Percentiles rank a stretch among this genome's conserved stretches.
These are phyloP conservation scores for Trametes cubensis DNA, from an alignment of 768 basidiomycete species.

Conservation along the genomic window DNA sequence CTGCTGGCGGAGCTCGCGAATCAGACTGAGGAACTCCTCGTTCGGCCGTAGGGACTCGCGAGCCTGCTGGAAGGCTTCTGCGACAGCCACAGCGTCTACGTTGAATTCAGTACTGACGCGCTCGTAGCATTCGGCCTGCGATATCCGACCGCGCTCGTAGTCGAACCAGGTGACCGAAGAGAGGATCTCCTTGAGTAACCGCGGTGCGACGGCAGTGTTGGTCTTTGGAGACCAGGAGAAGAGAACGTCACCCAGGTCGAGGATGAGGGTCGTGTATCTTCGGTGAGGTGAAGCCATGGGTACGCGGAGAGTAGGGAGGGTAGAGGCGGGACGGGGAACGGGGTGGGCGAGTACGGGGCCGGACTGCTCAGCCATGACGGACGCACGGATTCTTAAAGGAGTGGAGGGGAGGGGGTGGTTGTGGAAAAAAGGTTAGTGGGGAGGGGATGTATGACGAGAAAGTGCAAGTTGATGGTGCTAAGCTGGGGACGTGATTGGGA, in stretches of 20 bases:
- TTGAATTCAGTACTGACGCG: constrained; percentile 44
- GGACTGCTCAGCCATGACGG: constrained; percentile 2
- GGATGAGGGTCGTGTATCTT: constrained; percentile 41
- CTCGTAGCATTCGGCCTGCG: constrained; percentile 49
- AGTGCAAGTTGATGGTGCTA: constrained; percentile 7
- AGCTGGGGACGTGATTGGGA: constrained; percentile 10
- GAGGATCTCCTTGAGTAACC: constrained; percentile 46
- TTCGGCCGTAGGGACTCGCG: constrained; percentile 51
- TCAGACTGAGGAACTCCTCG: constrained; percentile 47
- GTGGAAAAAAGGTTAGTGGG: constrained; percentile 1
- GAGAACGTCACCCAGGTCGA: constrained; percentile 60
- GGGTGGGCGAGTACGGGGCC: constrained; percentile 2
- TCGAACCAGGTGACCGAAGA: constrained; percentile 55
- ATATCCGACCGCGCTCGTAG: constrained; percentile 52
- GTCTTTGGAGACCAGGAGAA: constrained; percentile 56
- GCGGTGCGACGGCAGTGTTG: constrained; percentile 46
- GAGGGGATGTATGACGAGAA: constrained; percentile 7
- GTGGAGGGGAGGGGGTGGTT: background rate
- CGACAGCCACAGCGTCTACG: constrained; percentile 37
- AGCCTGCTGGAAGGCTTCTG: constrained; percentile 48
- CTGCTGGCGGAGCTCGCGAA: constrained; percentile 46
- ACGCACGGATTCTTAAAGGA: constrained; percentile 3
- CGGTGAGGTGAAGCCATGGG: constrained; percentile 20
- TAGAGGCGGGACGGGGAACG: constrained; percentile 9
- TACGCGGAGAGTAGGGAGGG: constrained; percentile 31